Evolutionary conservation across 2,329 filamentous ascomycete species (phyloP).

Genomic region (Decorospora gaudefroyi): DNA sequence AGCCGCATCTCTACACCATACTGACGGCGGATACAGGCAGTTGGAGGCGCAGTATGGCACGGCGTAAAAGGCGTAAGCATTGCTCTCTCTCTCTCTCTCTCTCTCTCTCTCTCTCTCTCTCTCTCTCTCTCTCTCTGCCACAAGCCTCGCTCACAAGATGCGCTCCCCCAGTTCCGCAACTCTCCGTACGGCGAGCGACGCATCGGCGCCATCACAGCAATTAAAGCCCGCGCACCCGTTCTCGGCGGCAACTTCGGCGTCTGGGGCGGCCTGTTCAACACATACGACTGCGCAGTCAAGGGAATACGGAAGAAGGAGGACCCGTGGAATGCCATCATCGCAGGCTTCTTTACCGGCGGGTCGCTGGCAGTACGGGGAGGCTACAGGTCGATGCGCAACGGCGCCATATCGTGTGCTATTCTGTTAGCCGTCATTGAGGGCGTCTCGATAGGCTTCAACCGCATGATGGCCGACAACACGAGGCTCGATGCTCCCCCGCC

Average conservation of each 20-base stretch:
- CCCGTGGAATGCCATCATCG: conserved; percentile 96
- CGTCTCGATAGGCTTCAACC: conserved; percentile 92
- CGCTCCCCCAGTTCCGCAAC: conserved; percentile 44
- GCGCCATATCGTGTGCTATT: conserved; percentile 93
- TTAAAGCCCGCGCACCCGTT: conserved; percentile 95
- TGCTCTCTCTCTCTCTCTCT: too few relatives aligned
- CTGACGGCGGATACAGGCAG: conserved; percentile 40
- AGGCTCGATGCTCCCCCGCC: conserved; percentile 68
- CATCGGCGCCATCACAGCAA: conserved; percentile 91
- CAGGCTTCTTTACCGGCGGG: conserved; percentile 89
- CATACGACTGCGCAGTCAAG: conserved; percentile 96
- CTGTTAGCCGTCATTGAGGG: conserved; percentile 95
- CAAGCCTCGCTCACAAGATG: conserved; percentile 15
- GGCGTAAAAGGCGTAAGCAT: conserved; percentile 85
- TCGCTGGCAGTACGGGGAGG: conserved; percentile 90
- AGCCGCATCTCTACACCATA: conserved; percentile 3
- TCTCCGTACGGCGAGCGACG: conserved; percentile 81
- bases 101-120: background rate
- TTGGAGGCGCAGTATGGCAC: conserved; percentile 74
- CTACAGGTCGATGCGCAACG: conserved; percentile 88
- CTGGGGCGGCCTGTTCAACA: conserved; percentile 95
- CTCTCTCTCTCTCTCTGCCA: background rate
- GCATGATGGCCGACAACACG: conserved; percentile 90
- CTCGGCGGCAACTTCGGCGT: conserved; percentile 97
- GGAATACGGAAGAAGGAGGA: conserved; percentile 92